Conservation (phyloP, 75 land plant species). For the Azolla pinnata region DNA sequence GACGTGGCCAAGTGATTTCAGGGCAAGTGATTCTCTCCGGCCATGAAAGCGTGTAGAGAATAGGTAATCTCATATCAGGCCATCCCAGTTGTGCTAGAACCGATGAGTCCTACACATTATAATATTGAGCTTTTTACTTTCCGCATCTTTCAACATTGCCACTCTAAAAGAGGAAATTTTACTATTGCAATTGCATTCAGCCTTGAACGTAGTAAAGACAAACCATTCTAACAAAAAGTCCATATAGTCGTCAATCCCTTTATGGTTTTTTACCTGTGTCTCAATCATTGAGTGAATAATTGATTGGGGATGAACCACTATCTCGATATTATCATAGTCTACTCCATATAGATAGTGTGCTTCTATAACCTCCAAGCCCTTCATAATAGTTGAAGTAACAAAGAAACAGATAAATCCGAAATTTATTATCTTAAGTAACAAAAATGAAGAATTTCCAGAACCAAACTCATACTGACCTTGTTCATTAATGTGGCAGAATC, state of each 20-base stretch:
- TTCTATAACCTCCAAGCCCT: conserved; percentile 96
- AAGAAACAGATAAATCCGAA: too few species aligned
- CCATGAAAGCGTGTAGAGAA: conserved; percentile 92
- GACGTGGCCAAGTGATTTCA: conserved; percentile 93
- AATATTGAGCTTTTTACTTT: not conserved
- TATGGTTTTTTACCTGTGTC: conserved; percentile 79
- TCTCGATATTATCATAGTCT: conserved; percentile 91
- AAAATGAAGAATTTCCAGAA: conserved; percentile 1
- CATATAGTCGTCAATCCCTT: too few species aligned
- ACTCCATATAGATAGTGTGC: conserved; percentile 94
- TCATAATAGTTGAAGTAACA: conserved; percentile 2
- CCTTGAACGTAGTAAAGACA: too few species aligned
- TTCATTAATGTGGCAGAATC: conserved; percentile 96
- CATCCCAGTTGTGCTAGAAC: conserved; percentile 87
- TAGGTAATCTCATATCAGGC: conserved; percentile 98
- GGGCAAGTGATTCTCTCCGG: conserved; percentile 88
- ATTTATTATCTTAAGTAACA: not conserved
- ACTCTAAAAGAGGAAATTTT: not conserved
- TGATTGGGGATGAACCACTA: conserved; percentile 95
- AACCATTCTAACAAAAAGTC: too few species aligned
- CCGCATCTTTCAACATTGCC: conserved; percentile 2
- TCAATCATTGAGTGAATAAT: conserved; percentile 97
- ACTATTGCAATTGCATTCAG: too few species aligned
- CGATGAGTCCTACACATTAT: conserved; percentile 68
- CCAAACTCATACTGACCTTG: conserved; percentile 38